Conservation (phyloP, 306 rosid species). For the Begonia peltatifolia region DNA sequence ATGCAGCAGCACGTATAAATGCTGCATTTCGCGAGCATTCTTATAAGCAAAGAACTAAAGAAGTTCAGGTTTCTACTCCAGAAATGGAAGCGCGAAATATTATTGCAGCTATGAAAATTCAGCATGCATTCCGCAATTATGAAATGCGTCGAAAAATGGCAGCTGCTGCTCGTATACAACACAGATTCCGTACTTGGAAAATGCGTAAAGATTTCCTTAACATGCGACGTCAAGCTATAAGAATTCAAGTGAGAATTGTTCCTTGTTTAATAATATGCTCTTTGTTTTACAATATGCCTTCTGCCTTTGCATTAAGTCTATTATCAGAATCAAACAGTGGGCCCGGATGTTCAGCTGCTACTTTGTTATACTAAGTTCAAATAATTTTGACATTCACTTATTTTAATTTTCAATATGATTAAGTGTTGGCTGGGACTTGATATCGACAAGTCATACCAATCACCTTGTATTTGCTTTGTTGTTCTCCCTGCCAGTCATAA, state of each 20-base stretch:
- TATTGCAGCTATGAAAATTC: slow-evolving; percentile 25
- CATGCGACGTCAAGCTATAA: slow-evolving; percentile 54
- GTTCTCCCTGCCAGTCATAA: too few species aligned
- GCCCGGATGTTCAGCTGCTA: not conserved
- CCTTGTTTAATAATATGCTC: too few species aligned
- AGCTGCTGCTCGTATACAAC: slow-evolving; percentile 69
- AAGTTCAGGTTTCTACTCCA: slow-evolving; percentile 30
- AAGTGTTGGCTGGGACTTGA: too few species aligned
- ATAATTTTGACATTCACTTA: not conserved
- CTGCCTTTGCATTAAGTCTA: too few species aligned
- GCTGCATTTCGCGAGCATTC: slow-evolving; percentile 73
- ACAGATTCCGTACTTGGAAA: slow-evolving; percentile 74
- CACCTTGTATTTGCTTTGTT: too few species aligned
- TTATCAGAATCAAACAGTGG: not conserved
- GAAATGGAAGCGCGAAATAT: slow-evolving; percentile 49
- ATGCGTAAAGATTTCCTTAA: slow-evolving; percentile 62
- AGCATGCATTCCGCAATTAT: slow-evolving; percentile 27
- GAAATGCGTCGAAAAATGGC: slow-evolving; percentile 25
- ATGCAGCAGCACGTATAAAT: slow-evolving; percentile 78
- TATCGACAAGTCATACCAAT: too few species aligned
- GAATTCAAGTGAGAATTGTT: slow-evolving; percentile 55
- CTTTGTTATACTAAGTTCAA: not conserved
- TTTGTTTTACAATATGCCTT: too few species aligned
- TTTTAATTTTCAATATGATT: too few species aligned
- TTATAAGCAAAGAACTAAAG: slow-evolving; percentile 63